Evolutionary conservation across 2,329 filamentous ascomycete genomes (phyloP).

Genomic region (Diplocarpon mali): DNA sequence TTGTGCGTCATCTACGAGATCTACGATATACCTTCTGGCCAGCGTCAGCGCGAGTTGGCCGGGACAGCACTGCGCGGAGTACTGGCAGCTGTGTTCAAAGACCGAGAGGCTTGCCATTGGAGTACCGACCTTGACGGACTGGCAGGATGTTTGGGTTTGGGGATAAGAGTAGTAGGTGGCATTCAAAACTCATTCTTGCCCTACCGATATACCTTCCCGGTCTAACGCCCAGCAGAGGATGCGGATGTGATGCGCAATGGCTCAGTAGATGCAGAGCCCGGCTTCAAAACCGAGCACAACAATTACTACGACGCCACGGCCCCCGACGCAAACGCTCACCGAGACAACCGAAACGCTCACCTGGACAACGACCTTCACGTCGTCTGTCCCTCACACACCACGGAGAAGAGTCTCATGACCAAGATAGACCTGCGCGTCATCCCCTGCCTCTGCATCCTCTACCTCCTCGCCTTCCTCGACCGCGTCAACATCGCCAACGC

Average conservation of each 20-base stretch:
- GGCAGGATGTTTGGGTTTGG: constrained; percentile 10
- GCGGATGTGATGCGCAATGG: constrained; percentile 8
- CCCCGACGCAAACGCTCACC: not conserved
- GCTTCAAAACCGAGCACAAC: constrained; percentile 14
- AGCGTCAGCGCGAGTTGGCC: too few species aligned
- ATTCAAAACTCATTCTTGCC: not conserved
- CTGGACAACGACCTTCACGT: constrained; percentile 19
- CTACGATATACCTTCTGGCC: too few species aligned
- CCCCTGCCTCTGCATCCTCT: constrained; percentile 63
- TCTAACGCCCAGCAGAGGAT: constrained; percentile 7
- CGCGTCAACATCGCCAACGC: constrained; percentile 76
- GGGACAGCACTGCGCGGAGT: too few species aligned
- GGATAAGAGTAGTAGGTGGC: constrained; percentile 10
- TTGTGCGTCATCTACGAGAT: too few species aligned
- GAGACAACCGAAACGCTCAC: constrained; percentile 13
- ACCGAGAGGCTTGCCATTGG: not conserved
- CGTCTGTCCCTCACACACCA: constrained; percentile 26
- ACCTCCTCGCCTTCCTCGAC: constrained; percentile 58
- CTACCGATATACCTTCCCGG: not conserved
- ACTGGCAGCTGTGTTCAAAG: too few species aligned
- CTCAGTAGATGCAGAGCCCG: constrained; percentile 18
- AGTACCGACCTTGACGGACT: not conserved
- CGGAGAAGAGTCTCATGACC: constrained; percentile 51
- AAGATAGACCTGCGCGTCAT: constrained; percentile 64
- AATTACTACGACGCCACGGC: constrained; percentile 21